Conservation (phyloP, 2,329 filamentous ascomycete species). For the Trichoderma asperellum region DNA sequence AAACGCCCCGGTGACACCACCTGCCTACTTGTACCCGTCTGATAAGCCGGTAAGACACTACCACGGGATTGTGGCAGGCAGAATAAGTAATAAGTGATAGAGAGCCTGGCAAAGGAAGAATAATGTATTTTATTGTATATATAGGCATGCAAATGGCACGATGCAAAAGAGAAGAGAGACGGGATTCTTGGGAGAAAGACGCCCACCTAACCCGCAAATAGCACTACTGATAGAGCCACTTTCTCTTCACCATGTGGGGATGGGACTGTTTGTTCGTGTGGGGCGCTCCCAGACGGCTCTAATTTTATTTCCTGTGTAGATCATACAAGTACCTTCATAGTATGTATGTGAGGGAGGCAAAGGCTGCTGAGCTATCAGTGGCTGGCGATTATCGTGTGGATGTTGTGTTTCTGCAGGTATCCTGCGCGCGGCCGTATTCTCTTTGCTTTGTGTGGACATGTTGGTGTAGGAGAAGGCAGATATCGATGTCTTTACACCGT, state of each 20-base stretch:
- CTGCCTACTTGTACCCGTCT: background rate
- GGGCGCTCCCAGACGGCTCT: constrained; percentile 16
- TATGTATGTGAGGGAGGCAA: background rate
- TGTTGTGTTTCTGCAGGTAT: constrained; percentile 2
- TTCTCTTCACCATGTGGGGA: constrained; percentile 10
- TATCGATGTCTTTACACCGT: background rate
- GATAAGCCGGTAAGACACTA: background rate
- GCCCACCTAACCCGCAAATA: too few species aligned
- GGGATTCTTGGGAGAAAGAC: background rate
- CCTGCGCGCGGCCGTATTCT: background rate
- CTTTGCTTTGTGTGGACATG: background rate
- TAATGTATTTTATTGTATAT: too few species aligned
- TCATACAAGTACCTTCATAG: background rate
- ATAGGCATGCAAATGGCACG: background rate
- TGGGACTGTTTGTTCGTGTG: constrained; percentile 14
- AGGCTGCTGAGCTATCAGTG: background rate
- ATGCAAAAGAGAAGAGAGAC: background rate
- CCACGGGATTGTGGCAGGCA: background rate
- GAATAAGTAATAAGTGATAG: background rate
- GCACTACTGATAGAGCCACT: background rate
- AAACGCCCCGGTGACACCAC: constrained; percentile 10
- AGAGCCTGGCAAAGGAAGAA: background rate
- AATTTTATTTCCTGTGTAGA: constrained; percentile 9
- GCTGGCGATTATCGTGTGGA: background rate
- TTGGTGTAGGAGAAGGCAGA: background rate